Base-by-base conservation (phyloP, 768 basidiomycete species). In the Trametopsis cervina region DNA sequence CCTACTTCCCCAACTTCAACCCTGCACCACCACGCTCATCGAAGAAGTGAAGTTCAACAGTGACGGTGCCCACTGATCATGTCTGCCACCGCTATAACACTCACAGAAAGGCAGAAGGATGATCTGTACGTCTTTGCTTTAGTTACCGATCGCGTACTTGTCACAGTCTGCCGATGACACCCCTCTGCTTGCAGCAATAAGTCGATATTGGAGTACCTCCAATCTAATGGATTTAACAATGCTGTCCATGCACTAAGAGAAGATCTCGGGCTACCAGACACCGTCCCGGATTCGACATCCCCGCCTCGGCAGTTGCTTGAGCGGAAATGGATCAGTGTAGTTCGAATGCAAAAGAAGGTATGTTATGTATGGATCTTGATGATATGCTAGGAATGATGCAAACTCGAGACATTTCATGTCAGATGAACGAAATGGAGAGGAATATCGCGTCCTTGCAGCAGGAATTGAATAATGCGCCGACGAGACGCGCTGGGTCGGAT, bases 271-370 rank as follows among this genome's bases (percentile, higher is more conserved):
- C 61, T 75, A 22, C 29, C 29, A 33, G 79, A 83, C 51, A 88
- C 85, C 63, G 73, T 75, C 3, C 88, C 87, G 13, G 92, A 95
- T 71, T 81, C 89, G 20, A 91, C 88, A 62, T 81, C 89, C 43
- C 86, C 89, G 63, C 85, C 83, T 59, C 81, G 83, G 1, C 93
- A 92, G 1, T 69, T 97, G 48, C 69, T 97, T 51, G 94, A 91
- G 72, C 95, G 95, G 83, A 97, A 97, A 67, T 97, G 94, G 94
- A 95, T 90, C 42, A 89, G 86, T 60, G 91, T 96, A 26, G 94
- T 97, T 50, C 78, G 94, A 55, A 67, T 97, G 63, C 94, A 97
- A 72, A 90, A 94, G 76, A 95, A 94, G 82, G 91, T 85, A 52
- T 54, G 60, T 56, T 24, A 29, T 41, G 23, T 25, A 37, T 27